Base-by-base conservation (phyloP, 2,329 filamentous ascomycete genomes). In the Neofusicoccum kwambonambiense region DNA sequence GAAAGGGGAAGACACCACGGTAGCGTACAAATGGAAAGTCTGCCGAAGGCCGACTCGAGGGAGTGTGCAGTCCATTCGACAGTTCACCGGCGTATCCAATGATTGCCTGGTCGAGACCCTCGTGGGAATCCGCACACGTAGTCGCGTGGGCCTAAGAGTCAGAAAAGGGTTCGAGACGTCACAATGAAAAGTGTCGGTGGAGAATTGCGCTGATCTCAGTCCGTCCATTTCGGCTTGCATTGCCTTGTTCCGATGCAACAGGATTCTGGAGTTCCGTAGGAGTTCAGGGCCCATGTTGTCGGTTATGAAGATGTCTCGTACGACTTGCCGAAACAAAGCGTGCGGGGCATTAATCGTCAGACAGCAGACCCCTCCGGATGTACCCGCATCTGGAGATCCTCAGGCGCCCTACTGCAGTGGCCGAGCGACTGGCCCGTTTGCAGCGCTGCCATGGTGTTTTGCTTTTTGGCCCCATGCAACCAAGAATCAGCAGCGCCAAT, bases 321-420 rank as follows among this genome's bases (percentile, higher is more conserved):
- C 37, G 5, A 22, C 12, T 19, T 31, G 19, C 54, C 22, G 35
- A 58, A 58, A 58, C 41, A 13, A 45, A 58, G 54, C 19, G 54
- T 58, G 39, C 54, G 54, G 39, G 54, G 44, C 39, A 39, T 37
- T 27, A 39, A 58, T 58, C 54, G 22, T 15, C 22, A 45, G 54
- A 44, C 39, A n/a, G 11, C 12, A 35, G 27, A 41, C 39, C 54
- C 22, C 39, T 22, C 44, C 54, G 54, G 54, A 58, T 58, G 54
- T 35, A 17, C 54, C 54, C 54, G 54, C 39, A 9, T 35, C 54
- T 58, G 54, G 54, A 45, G 54, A 58, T 58, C 54, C 52, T 58
- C 54, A 45, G 54, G 54, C 41, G 39, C 22, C 54, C 39, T 44
- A 17, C 27, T 34, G 22, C 54, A 22, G 54, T 56, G 50, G 50